Percentiles rank a stretch among this genome's conserved stretches.
Evolutionary conservation across 176 grass and related monocot species (phyloP).

Genomic region (Stipa capillata): DNA sequence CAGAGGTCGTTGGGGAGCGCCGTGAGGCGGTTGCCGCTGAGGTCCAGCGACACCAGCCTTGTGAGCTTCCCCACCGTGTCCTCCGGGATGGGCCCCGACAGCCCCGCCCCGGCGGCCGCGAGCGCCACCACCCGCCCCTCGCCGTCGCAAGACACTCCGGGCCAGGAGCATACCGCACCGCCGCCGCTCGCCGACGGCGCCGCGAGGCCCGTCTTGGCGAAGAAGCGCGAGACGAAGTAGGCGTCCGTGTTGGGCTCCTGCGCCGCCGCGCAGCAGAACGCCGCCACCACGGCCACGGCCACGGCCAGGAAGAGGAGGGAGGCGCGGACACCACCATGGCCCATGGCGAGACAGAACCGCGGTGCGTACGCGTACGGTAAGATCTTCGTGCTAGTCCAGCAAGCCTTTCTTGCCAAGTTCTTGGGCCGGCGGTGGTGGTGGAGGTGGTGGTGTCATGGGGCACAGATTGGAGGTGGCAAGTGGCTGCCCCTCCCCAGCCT

Average conservation of each 20-base stretch:
- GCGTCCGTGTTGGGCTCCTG: conserved; percentile 86
- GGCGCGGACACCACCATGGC: background rate
- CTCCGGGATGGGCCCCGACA: conserved; percentile 58
- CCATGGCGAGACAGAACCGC: conserved; percentile 18
- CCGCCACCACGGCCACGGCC: background rate
- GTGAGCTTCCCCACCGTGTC: conserved; percentile 74
- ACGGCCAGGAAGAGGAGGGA: conserved; percentile 1
- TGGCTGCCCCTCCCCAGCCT: conserved; percentile 2
- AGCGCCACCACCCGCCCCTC: conserved; percentile 38
- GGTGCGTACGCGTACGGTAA: background rate
- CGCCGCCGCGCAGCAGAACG: conserved; percentile 1
- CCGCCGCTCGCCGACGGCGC: conserved; percentile 6
- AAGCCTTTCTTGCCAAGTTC: background rate
- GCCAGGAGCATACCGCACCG: conserved; percentile 55
- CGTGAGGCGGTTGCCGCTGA: conserved; percentile 65
- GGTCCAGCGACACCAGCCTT: conserved; percentile 53
- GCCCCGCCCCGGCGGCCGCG: conserved; percentile 36
- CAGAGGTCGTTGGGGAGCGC: conserved; percentile 58
- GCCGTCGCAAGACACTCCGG: conserved; percentile 48
- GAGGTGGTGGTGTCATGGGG: conserved; percentile 22
- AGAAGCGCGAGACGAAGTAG: conserved; percentile 60
- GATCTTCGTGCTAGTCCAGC: conserved; percentile 13
- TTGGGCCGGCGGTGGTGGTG: background rate
- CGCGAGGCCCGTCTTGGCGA: conserved; percentile 35
- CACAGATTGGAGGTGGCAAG: conserved; percentile 27